Percentiles rank a stretch among this genome's conserved stretches.
These are phyloP conservation scores for Sutorius australiensis DNA, from an alignment of 768 basidiomycete genomes.

Conservation along the genomic window DNA sequence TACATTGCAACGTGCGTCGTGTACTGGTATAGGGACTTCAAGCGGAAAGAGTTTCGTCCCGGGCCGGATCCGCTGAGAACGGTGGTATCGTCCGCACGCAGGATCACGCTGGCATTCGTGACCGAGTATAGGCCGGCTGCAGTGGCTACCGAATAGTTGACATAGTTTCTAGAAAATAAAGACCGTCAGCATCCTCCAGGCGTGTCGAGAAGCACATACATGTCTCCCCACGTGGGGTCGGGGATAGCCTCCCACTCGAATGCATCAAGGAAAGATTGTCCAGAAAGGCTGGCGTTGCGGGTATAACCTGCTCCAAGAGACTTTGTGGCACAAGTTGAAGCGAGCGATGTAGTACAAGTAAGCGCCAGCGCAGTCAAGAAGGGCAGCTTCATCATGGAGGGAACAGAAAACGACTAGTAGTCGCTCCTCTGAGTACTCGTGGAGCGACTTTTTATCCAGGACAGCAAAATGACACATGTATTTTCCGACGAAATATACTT, in stretches of 20 bases:
- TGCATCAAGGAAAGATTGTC: conserved; percentile 44
- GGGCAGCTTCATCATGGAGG: background rate
- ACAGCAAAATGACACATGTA: background rate
- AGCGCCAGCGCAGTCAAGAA: background rate
- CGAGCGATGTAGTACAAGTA: background rate
- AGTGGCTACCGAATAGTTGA: conserved; percentile 45
- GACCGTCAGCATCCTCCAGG: background rate
- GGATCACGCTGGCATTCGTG: conserved; percentile 33
- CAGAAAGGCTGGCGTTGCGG: conserved; percentile 41
- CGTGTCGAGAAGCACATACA: conserved; percentile 7
- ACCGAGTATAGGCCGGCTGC: conserved; percentile 54
- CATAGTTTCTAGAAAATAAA: conserved; percentile 36
- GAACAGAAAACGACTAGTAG: background rate
- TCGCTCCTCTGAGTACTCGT: background rate
- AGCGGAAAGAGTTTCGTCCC: conserved; percentile 33
- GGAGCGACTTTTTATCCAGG: background rate
- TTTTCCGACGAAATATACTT: background rate
- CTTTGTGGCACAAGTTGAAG: too few relatives aligned
- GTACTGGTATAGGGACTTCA: conserved; percentile 27
- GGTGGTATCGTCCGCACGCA: conserved; percentile 32
- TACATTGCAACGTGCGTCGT: conserved; percentile 31
- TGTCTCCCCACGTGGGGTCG: conserved; percentile 30
- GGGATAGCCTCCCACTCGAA: conserved; percentile 22
- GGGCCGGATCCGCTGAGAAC: conserved; percentile 20
- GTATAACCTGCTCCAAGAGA: conserved; percentile 1